phyloP scores from a whole-genome alignment of 2,329 filamentous ascomycete genomes.

The Clonostachys sp. region DNA sequence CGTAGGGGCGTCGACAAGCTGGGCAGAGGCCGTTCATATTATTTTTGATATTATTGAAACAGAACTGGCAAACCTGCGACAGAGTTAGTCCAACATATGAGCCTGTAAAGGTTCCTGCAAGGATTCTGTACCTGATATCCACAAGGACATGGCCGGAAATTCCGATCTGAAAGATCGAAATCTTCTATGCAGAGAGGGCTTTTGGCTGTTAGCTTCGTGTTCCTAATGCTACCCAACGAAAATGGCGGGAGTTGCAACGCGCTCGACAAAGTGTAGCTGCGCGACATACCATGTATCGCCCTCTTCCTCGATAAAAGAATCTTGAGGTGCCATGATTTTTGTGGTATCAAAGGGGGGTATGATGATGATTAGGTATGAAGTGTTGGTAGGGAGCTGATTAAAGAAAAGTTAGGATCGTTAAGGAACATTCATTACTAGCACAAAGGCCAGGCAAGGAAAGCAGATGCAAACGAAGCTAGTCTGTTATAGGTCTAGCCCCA shows the following conservation, averaged over 20 bases:
- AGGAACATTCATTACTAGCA: conserved; percentile 1
- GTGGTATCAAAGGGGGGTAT: conserved; percentile 8
- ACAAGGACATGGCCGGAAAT: conserved; percentile 94
- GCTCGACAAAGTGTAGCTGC: neutral
- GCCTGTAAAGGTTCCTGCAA: neutral
- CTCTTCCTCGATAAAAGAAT: conserved; percentile 68
- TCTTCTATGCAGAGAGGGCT: conserved; percentile 98
- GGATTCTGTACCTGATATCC: conserved; percentile 79
- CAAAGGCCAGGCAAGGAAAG: neutral
- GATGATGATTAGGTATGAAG: conserved; percentile 1
- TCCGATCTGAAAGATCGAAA: conserved; percentile 95
- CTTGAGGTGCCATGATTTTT: conserved; percentile 60
- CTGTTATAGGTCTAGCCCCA: neutral
- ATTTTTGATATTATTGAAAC: conserved; percentile 98
- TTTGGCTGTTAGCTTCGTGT: conserved; percentile 10
- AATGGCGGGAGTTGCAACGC: too few species aligned
- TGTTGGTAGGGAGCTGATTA: conserved; percentile 8
- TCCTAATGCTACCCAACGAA: conserved; percentile 11
- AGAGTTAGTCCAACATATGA: conserved; percentile 1
- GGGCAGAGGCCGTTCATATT: conserved; percentile 97
- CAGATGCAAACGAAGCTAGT: neutral
- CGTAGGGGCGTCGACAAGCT: conserved; percentile 92
- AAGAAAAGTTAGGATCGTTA: conserved; percentile 8
- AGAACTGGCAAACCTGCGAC: conserved; percentile 97
- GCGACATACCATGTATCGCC: conserved; percentile 61